These are phyloP conservation scores for Urochloa ruziziensis DNA, from an alignment of 176 grass and related monocot genomes.

Conservation along the genomic window DNA sequence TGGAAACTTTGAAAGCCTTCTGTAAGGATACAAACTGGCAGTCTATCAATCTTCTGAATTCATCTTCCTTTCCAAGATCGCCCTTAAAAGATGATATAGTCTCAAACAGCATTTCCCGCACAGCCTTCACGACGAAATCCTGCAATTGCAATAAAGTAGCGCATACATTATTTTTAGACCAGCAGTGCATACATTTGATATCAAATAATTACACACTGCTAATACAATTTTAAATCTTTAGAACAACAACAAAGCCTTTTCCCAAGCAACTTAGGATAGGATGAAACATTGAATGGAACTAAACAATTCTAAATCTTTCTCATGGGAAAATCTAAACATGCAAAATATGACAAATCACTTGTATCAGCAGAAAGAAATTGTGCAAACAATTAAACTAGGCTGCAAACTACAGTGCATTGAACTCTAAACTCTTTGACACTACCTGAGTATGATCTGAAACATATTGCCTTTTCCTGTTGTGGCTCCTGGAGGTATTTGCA, in stretches of 20 bases:
- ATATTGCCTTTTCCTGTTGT: constrained; percentile 40
- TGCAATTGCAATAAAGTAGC: constrained; percentile 27
- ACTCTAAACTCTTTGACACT: background rate
- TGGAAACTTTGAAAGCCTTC: constrained; percentile 44
- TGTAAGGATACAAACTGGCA: constrained; percentile 56
- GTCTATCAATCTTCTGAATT: constrained; percentile 51
- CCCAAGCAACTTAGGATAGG: background rate
- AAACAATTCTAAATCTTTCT: background rate
- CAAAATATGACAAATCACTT: background rate
- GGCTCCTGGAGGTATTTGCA: background rate
- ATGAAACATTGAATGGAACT: background rate
- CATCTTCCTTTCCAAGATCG: constrained; percentile 33
- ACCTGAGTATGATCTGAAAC: constrained; percentile 85
- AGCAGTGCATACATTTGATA: background rate
- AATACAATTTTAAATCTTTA: background rate
- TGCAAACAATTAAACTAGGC: background rate
- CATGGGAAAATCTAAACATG: background rate
- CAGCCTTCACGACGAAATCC: constrained; percentile 68
- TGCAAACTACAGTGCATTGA: background rate
- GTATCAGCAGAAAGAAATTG: background rate
- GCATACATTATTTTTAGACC: no score
- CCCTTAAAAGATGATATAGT: constrained; percentile 51
- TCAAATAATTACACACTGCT: background rate
- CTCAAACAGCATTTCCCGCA: constrained; percentile 46
- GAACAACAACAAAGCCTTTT: background rate